phyloP scores from a whole-genome alignment of 148 eudicot genomes.

The Rhododendron williamsianum region DNA sequence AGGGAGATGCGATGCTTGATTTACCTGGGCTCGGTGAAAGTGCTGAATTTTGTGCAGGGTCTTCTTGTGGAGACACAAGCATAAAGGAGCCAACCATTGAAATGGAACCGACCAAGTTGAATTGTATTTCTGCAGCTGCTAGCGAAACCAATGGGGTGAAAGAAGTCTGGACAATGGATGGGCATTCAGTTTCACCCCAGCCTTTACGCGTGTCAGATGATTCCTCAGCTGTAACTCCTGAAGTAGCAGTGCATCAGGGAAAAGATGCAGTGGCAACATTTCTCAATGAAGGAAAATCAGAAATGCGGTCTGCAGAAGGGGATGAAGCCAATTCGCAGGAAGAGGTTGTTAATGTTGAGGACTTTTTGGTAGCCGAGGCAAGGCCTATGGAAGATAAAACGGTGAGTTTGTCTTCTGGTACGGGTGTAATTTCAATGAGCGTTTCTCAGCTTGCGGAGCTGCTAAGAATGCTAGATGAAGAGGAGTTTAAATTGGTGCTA shows the following conservation, averaged over 20 bases:
- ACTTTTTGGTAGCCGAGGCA: constrained; percentile 8
- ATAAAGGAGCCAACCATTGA: constrained; percentile 10
- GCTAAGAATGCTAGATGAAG: constrained; percentile 45
- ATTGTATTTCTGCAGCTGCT: constrained; percentile 25
- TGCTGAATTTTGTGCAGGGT: constrained; percentile 15
- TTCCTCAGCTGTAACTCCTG: constrained; percentile 11
- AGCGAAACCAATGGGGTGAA: constrained; percentile 19
- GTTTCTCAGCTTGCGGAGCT: constrained; percentile 52
- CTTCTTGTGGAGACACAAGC: constrained; percentile 11
- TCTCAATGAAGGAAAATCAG: constrained; percentile 11
- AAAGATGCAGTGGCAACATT: constrained; percentile 15
- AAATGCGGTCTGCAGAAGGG: constrained; percentile 17
- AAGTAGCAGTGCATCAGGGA: constrained; percentile 9
- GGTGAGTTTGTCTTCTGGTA: constrained; percentile 24
- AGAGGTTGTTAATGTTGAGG: constrained; percentile 7
- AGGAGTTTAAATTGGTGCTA: constrained; percentile 44
- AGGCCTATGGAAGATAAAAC: constrained; percentile 12
- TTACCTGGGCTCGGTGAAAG: constrained; percentile 17
- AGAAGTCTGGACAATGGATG: constrained; percentile 20
- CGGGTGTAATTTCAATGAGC: constrained; percentile 28
- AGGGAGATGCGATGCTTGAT: constrained; percentile 20
- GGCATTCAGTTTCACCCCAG: constrained; percentile 18
- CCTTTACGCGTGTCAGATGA: constrained; percentile 12
- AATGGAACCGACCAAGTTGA: constrained; percentile 17
- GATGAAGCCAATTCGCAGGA: constrained; percentile 16